Conservation (phyloP, 148 eudicot genomes). For the Beta vulgaris region DNA sequence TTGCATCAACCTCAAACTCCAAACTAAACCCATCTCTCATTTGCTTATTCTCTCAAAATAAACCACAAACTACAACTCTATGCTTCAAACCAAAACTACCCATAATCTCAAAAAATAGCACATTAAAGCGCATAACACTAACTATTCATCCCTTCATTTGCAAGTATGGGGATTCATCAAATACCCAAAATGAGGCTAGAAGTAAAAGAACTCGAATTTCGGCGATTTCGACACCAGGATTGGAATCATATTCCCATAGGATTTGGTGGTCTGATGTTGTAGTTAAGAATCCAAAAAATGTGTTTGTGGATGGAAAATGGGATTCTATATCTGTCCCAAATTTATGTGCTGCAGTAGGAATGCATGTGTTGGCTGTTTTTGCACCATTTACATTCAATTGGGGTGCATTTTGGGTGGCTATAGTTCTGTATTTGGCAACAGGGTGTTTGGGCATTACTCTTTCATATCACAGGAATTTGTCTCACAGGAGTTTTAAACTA, state of each 20-base stretch:
- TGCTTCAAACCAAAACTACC: constrained; percentile 17
- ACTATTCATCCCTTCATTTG: constrained; percentile 12
- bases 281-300: constrained; percentile 43
- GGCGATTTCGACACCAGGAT: constrained; percentile 15
- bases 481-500: constrained; percentile 65
- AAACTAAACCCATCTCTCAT: constrained; percentile 16
- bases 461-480: constrained; percentile 58
- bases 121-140: not conserved
- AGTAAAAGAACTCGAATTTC: not conserved
- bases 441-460: constrained; percentile 73
- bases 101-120: constrained; percentile 18
- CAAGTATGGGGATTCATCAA: not conserved
- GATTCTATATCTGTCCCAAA: constrained; percentile 38
- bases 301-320: constrained; percentile 57
- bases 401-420: constrained; percentile 66
- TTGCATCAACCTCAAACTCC: constrained; percentile 30
- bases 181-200: constrained; percentile 10
- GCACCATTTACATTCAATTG: constrained; percentile 65
- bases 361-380: constrained; percentile 55
- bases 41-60: constrained; percentile 9
- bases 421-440: constrained; percentile 46
- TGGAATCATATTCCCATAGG: constrained; percentile 22
- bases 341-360: constrained; percentile 35
- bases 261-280: constrained; percentile 52
- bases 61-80: not conserved